phyloP scores from a whole-genome alignment of 176 grass and related monocot genomes.

The Microstegium vimineum region DNA sequence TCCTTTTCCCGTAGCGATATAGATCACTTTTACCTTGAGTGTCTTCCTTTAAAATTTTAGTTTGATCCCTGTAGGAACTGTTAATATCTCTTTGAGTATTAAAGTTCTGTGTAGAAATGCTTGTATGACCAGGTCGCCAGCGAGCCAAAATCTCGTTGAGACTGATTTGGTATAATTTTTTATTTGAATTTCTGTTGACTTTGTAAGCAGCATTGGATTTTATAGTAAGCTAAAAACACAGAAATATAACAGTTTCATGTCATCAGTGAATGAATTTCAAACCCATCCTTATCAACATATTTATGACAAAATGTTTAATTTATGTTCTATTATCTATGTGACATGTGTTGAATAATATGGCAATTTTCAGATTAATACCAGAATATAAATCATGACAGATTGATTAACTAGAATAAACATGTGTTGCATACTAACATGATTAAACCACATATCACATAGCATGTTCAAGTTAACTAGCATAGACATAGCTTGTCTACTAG shows the following conservation, averaged over 20 bases:
- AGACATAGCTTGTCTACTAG: too few species aligned
- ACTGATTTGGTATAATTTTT: too few species aligned
- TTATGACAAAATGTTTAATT: background rate
- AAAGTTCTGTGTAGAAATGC: constrained; percentile 15
- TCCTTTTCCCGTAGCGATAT: background rate
- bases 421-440: too few species aligned
- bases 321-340: background rate
- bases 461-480: too few species aligned
- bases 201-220: background rate
- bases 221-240: background rate
- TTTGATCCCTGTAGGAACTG: background rate
- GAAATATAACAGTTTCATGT: background rate
- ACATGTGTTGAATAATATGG: too few species aligned
- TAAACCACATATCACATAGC: too few species aligned
- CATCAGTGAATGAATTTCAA: background rate
- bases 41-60: constrained; percentile 5
- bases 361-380: too few species aligned
- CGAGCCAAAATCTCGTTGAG: background rate
- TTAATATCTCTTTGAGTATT: constrained; percentile 10
- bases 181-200: too few species aligned
- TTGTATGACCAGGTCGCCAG: background rate
- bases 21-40: constrained; percentile 6
- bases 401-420: too few species aligned
- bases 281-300: background rate
- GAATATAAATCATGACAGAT: too few species aligned